phyloP scores from a whole-genome alignment of 1,284 basidiomycete species.

The Ganoderma lingzhi region DNA sequence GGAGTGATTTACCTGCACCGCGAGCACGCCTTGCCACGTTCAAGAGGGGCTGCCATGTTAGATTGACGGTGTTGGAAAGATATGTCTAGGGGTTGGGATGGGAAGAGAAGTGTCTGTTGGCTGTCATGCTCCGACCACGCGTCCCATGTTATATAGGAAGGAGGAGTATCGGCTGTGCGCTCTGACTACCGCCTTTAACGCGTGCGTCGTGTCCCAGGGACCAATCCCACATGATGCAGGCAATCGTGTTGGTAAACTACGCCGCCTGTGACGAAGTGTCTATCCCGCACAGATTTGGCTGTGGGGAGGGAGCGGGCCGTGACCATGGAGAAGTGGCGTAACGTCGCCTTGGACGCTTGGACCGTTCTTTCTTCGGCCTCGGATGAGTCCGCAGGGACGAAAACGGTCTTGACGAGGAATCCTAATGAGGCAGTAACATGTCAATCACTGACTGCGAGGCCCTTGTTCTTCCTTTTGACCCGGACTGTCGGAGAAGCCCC shows the following conservation, averaged over 20 bases:
- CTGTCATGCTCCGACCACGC: not conserved
- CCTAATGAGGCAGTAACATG: conserved; percentile 5
- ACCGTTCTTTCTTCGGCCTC: not conserved
- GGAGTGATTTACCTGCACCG: conserved; percentile 38
- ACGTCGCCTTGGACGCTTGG: conserved; percentile 9
- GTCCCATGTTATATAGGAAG: conserved; percentile 19
- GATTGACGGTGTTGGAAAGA: not conserved
- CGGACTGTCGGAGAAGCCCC: conserved; percentile 4
- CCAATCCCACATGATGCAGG: conserved; percentile 18
- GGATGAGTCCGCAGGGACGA: not conserved
- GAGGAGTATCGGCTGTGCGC: conserved; percentile 17
- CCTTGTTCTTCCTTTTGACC: conserved; percentile 3
- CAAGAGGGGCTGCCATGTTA: conserved; percentile 34
- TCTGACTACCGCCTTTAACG: conserved; percentile 11
- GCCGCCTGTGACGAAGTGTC: conserved; percentile 19
- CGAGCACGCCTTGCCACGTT: conserved; percentile 43
- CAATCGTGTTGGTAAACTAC: conserved; percentile 25
- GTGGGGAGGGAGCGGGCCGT: conserved; percentile 13
- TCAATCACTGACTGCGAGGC: conserved; percentile 8
- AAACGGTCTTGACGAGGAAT: not conserved
- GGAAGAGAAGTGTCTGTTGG: conserved; percentile 6
- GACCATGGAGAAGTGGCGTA: conserved; percentile 7
- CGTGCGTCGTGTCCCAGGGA: conserved; percentile 12
- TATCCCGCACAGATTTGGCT: conserved; percentile 16
- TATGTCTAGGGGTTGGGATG: conserved; percentile 3